phyloP scores from a whole-genome alignment of 177 flowering plant genomes.

The Tripterygium wilfordii region DNA sequence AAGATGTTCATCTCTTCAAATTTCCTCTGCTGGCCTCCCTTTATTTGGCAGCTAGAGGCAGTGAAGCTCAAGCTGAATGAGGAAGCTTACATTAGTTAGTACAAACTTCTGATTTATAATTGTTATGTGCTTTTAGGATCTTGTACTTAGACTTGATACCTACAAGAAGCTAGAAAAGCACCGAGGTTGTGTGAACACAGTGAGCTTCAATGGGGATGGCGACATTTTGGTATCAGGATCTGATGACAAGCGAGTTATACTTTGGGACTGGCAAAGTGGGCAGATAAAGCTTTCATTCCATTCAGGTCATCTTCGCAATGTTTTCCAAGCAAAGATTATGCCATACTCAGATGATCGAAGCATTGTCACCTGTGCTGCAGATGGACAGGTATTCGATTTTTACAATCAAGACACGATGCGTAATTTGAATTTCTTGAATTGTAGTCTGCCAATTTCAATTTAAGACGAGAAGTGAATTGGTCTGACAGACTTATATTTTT shows the following conservation, averaged over 20 bases:
- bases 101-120: no score
- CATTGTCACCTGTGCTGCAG: constrained; percentile 92
- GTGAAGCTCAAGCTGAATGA: no score
- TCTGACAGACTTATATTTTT: neutral
- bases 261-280: constrained; percentile 92
- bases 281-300: constrained; percentile 53
- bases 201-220: constrained; percentile 77
- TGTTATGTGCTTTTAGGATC: constrained; percentile 45
- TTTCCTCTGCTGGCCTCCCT: no score
- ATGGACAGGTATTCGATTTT: constrained; percentile 73
- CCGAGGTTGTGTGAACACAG: constrained; percentile 92
- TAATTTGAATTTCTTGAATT: no score
- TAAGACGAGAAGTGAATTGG: neutral
- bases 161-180: constrained; percentile 62
- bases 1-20: no score
- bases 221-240: constrained; percentile 87
- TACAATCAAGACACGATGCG: no score
- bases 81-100: neutral
- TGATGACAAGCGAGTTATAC: constrained; percentile 72
- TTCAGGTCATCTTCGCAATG: constrained; percentile 76
- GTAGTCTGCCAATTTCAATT: neutral
- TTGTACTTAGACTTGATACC: constrained; percentile 62
- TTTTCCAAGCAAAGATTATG: constrained; percentile 93
- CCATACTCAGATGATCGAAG: constrained; percentile 70
- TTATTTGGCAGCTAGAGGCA: no score